Evolutionary conservation across 495 filamentous ascomycete genomes (phyloP).

Genomic region (Neurospora terricola): DNA sequence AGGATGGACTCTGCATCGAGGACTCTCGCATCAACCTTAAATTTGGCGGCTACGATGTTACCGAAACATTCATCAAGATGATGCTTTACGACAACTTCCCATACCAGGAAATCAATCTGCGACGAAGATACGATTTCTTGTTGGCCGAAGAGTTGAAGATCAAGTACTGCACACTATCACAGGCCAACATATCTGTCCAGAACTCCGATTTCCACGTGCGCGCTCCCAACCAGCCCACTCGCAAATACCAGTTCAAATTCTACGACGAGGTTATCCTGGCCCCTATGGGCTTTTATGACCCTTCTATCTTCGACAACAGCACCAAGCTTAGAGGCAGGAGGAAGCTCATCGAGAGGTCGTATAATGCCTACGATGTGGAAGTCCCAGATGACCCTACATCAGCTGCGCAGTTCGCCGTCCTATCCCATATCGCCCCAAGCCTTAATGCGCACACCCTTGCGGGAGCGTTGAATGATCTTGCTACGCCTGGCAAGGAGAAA

Average conservation of each 20-base stretch:
- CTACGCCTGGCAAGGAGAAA: slow-evolving; percentile 46
- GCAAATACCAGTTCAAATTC: slow-evolving; percentile 85
- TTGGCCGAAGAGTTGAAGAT: slow-evolving; percentile 91
- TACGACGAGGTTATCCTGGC: slow-evolving; percentile 91
- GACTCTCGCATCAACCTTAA: slow-evolving; percentile 89
- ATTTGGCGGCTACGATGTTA: slow-evolving; percentile 85
- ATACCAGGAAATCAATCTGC: slow-evolving; percentile 85
- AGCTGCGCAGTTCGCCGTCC: slow-evolving; percentile 69
- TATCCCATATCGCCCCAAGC: slow-evolving; percentile 57
- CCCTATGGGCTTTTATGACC: slow-evolving; percentile 83
- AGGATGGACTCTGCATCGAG: slow-evolving; percentile 90
- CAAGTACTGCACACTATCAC: slow-evolving; percentile 77
- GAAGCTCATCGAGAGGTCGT: slow-evolving; percentile 70
- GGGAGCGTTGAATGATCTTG: slow-evolving; percentile 26
- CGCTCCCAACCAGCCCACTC: slow-evolving; percentile 75
- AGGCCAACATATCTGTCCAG: slow-evolving; percentile 72
- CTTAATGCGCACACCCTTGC: slow-evolving; percentile 32
- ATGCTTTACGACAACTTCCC: slow-evolving; percentile 93
- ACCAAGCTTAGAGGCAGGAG: slow-evolving; percentile 68
- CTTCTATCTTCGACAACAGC: slow-evolving; percentile 70
- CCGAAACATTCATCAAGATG: slow-evolving; percentile 91
- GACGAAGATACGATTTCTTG: slow-evolving; percentile 82
- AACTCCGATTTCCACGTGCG: slow-evolving; percentile 80
- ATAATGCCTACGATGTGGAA: slow-evolving; percentile 81
- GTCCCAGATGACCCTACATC: slow-evolving; percentile 82